Evolutionary conservation across 2,329 filamentous ascomycete species (phyloP), one percentile per base, ranked within the genome.

Genomic region (Monilinia fructigena): DNA sequence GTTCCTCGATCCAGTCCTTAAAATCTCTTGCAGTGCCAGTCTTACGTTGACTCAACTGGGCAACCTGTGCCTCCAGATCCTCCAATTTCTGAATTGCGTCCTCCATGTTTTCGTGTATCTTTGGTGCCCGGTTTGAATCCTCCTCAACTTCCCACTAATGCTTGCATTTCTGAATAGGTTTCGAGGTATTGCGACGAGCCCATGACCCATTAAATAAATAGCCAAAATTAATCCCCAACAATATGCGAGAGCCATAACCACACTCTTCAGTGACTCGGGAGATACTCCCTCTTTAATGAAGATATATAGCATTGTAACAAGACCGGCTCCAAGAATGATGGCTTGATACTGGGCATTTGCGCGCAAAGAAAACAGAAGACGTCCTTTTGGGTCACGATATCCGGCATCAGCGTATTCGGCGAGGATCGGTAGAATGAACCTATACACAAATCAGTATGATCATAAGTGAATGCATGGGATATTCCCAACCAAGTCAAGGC

Each of bases 161-260:
- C 88, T 92, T 42, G 93, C 89, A 75, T 92, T 90, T 67, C 89
- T 87, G 74, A 95, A 89, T 20, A 99, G 81, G 48, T 86, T 86
- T 70, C 94, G 85, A 0, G 95, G 95, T 66, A 99, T 90, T 1
- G 93, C 90, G 42, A 99, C 95, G 35, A 99, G 82, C 10, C 95
- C 95, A 77, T 99, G 95, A 8, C 95, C 95, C 94, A 99, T 98
- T 52, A 99, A 83, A 75, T 97, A 98, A 69, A 99, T 97, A 55
- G 93, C 95, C 63, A 98, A 83, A 5, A 94, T 83, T 72, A 99
- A 80, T 73, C 93, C 93, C 90, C 93, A 98, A 68, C 92, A 92
- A 78, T 99, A 99, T 48, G 94, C 91, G 68, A 98, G 81, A 18
- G 95, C 94, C 91, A 99, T 97, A 70, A 96, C 84, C 52, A 96